Conservation (phyloP, 108 stramenopile species). For the Epithemia pelagica region DNA sequence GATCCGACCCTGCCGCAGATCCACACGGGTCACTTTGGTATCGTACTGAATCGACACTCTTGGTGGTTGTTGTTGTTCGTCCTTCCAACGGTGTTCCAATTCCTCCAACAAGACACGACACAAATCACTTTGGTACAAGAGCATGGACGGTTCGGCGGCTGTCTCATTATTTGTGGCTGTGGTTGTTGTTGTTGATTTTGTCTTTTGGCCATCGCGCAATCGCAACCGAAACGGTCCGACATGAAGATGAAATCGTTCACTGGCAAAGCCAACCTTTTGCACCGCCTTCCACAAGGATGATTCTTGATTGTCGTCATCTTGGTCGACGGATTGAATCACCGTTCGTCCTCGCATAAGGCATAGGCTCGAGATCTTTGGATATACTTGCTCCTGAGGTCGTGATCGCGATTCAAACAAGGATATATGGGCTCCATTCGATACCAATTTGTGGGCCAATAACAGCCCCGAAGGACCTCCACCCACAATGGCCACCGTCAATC, state of each 20-base stretch:
- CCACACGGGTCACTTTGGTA: background rate
- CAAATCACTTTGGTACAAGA: constrained; percentile 73
- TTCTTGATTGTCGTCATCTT: too few species aligned
- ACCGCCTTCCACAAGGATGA: constrained; percentile 51
- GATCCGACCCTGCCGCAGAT: too few species aligned
- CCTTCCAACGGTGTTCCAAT: constrained; percentile 23
- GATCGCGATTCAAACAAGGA: constrained; percentile 53
- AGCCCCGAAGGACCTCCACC: constrained; percentile 65
- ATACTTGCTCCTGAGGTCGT: constrained; percentile 31
- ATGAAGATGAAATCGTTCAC: constrained; percentile 63
- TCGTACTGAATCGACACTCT: background rate
- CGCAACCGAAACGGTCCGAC: constrained; percentile 30
- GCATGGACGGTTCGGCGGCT: constrained; percentile 48
- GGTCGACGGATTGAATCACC: constrained; percentile 50
- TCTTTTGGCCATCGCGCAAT: constrained; percentile 27
- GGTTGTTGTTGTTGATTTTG: constrained; percentile 3
- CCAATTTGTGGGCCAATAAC: constrained; percentile 51
- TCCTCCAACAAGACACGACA: constrained; percentile 56
- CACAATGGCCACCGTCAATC: constrained; percentile 22
- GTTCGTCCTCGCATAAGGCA: constrained; percentile 54
- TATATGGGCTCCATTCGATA: constrained; percentile 24
- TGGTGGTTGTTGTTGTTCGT: too few species aligned
- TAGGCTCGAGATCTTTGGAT: constrained; percentile 50
- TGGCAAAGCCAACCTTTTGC: constrained; percentile 40
- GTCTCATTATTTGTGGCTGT: too few species aligned